Conservation (phyloP, 202 grass and related monocot species). For the Carex sylvatica region DNA sequence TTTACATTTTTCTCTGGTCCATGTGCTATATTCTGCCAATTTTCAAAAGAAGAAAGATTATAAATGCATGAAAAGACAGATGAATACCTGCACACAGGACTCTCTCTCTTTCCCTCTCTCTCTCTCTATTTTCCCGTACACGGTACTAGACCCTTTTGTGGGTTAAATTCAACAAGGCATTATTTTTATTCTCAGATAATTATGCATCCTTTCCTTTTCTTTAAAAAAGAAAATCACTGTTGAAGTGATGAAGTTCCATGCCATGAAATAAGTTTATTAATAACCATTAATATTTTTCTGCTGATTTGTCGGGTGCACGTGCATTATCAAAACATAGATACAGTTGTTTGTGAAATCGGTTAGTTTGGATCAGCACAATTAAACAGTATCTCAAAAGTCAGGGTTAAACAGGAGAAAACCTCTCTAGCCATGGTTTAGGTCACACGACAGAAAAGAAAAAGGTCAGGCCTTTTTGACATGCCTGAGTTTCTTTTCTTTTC, state of each 20-base stretch:
- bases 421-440: not conserved
- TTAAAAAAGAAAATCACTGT: not conserved
- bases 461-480: not conserved
- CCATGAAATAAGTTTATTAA: too few relatives aligned
- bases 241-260: not conserved
- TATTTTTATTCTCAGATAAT: not conserved
- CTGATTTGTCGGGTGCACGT: not conserved
- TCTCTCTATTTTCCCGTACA: not conserved
- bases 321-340: not conserved
- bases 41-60: constrained; percentile 19
- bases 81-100: constrained; percentile 23
- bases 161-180: constrained; percentile 1
- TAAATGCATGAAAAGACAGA: constrained; percentile 34
- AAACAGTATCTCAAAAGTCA: not conserved
- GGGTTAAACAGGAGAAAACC: constrained; percentile 14
- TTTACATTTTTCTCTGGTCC: not conserved
- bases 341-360: not conserved
- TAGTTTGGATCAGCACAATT: not conserved
- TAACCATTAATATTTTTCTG: too few relatives aligned
- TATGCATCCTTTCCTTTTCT: not conserved
- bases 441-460: constrained; percentile 1
- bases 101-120: not conserved
- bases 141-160: not conserved
- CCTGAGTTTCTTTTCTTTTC: not conserved
- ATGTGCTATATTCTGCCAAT: constrained; percentile 21